A percentile compares a stretch with the other conserved stretches of the same genome.
Conservation (phyloP, 2,329 filamentous ascomycete genomes). For the Colletotrichum sp. region DNA sequence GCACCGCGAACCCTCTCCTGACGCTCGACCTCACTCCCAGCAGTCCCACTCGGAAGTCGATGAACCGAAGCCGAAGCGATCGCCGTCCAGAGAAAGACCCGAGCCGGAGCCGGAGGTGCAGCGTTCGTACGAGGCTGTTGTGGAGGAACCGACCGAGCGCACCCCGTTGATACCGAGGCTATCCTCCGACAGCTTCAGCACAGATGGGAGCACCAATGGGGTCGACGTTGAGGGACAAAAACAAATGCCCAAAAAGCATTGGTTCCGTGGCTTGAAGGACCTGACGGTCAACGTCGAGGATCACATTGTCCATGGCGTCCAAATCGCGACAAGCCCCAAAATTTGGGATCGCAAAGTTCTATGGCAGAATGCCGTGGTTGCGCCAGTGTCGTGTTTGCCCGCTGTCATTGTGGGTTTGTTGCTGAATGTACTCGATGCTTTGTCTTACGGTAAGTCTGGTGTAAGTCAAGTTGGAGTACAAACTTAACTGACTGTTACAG, state of each 20-base stretch:
- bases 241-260: constrained; percentile 30
- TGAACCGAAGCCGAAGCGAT: constrained; percentile 13
- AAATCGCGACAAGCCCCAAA: constrained; percentile 16
- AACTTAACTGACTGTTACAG: constrained; percentile 38
- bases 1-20: constrained; percentile 26
- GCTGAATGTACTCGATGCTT: constrained; percentile 90
- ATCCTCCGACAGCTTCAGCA: constrained; percentile 28
- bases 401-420: constrained; percentile 88
- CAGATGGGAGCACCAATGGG: constrained; percentile 28
- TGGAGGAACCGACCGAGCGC: constrained; percentile 39
- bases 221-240: constrained; percentile 60
- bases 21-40: constrained; percentile 20
- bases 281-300: constrained; percentile 35
- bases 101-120: constrained; percentile 19
- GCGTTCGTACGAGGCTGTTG: not conserved
- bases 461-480: not conserved
- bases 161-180: constrained; percentile 51
- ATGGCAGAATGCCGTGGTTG: constrained; percentile 66
- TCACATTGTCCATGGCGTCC: constrained; percentile 32
- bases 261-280: constrained; percentile 37
- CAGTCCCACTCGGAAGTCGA: not conserved
- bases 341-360: constrained; percentile 72
- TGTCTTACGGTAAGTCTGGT: constrained; percentile 77
- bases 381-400: constrained; percentile 76
- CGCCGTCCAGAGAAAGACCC: not conserved